These are phyloP conservation scores for Graphilbum ipis-grandicollis DNA, from an alignment of 2,329 filamentous ascomycete genomes.

Conservation along the genomic window DNA sequence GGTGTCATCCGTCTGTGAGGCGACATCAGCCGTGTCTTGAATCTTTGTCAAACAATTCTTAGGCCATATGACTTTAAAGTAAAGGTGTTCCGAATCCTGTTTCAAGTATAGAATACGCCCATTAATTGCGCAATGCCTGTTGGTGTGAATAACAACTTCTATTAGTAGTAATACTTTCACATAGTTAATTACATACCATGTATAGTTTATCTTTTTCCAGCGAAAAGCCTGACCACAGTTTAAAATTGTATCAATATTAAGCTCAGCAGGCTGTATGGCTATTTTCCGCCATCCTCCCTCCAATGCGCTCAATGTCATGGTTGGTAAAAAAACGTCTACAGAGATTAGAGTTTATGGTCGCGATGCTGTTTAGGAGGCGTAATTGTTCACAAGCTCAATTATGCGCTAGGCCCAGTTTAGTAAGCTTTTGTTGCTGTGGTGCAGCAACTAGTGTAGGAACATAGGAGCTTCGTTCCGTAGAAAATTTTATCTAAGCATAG, in stretches of 20 bases:
- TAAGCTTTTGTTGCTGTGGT: too few relatives aligned
- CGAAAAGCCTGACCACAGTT: slow-evolving; percentile 93
- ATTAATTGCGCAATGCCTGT: slow-evolving; percentile 63
- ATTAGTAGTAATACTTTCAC: neutral
- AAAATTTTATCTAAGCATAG: too few relatives aligned
- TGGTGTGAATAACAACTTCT: too few relatives aligned
- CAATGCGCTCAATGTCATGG: neutral
- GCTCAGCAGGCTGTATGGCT: slow-evolving; percentile 63
- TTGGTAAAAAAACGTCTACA: too few relatives aligned
- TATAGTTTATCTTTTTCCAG: slow-evolving; percentile 72
- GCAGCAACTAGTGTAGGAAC: too few relatives aligned
- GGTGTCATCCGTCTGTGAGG: slow-evolving; percentile 42
- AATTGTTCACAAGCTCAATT: too few relatives aligned
- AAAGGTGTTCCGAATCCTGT: slow-evolving; percentile 62
- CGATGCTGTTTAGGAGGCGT: too few relatives aligned
- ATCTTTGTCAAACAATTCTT: too few relatives aligned
- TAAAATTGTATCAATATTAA: slow-evolving; percentile 87
- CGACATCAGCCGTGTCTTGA: too few relatives aligned
- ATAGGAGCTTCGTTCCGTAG: too few relatives aligned
- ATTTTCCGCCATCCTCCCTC: slow-evolving; percentile 62
- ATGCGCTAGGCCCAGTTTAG: too few relatives aligned
- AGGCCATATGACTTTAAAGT: slow-evolving; percentile 61
- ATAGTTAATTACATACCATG: slow-evolving; percentile 43
- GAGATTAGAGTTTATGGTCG: too few relatives aligned
- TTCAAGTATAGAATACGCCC: slow-evolving; percentile 72